Conservation (phyloP, 164 flowering plant genomes). For the Macadamia tetraphylla region DNA sequence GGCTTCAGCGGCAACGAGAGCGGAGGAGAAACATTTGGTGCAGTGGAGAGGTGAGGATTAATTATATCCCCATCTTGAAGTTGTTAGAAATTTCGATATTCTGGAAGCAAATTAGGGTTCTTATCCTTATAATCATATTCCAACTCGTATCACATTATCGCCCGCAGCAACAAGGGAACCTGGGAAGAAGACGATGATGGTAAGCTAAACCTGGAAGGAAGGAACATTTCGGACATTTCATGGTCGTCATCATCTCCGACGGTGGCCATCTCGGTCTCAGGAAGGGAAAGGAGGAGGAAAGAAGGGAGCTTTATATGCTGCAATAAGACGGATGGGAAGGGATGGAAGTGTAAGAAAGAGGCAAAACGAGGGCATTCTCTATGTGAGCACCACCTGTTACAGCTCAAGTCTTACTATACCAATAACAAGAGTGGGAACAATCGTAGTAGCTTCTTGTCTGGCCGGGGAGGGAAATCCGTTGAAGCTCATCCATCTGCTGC, state of each 20-base stretch:
- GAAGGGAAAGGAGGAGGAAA: background rate
- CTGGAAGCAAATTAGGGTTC: background rate
- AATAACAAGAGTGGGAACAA: background rate
- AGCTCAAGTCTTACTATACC: constrained; percentile 17
- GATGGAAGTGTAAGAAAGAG: background rate
- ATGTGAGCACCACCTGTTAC: background rate
- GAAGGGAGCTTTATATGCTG: background rate
- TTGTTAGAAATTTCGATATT: background rate
- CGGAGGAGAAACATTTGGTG: background rate
- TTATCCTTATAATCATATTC: background rate
- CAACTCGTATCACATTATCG: too few species aligned
- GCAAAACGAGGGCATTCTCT: background rate
- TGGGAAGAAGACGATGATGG: too few species aligned
- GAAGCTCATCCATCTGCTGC: constrained; percentile 2
- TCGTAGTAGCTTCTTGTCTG: too few species aligned
- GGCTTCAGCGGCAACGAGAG: background rate
- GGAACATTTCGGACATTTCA: background rate
- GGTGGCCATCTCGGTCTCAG: background rate
- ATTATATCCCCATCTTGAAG: too few species aligned
- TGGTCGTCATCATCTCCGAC: background rate
- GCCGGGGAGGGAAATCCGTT: constrained; percentile 3
- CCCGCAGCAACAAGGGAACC: too few species aligned
- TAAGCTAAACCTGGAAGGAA: too few species aligned
- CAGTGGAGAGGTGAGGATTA: background rate
- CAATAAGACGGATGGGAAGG: constrained; percentile 2